Conservation (phyloP, 352 stramenopile species). For the Phytopythium montanum region DNA sequence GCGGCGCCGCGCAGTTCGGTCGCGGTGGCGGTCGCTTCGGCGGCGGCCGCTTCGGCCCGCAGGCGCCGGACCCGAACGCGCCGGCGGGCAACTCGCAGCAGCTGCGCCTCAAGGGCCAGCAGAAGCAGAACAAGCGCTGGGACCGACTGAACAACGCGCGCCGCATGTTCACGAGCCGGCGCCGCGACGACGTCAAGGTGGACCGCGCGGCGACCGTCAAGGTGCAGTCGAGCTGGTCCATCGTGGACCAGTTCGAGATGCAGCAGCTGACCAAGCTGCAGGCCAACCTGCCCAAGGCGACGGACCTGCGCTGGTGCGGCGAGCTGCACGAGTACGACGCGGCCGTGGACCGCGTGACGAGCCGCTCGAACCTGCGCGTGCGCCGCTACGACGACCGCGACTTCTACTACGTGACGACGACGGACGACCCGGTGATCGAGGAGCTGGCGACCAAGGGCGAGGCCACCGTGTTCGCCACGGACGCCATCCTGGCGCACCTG, state of each 20-base stretch:
- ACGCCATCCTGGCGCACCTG: constrained; percentile 96
- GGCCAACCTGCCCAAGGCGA: constrained; percentile 76
- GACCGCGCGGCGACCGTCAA: constrained; percentile 89
- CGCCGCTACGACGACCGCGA: constrained; percentile 87
- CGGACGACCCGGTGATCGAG: constrained; percentile 96
- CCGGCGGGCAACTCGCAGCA: constrained; percentile 45
- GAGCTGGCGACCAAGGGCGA: constrained; percentile 88
- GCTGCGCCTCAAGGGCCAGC: constrained; percentile 78
- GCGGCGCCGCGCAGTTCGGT: constrained; percentile 37
- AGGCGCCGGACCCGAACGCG: constrained; percentile 37
- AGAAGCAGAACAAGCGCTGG: constrained; percentile 88
- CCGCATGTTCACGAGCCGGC: constrained; percentile 56
- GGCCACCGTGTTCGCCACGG: constrained; percentile 95
- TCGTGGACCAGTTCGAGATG: constrained; percentile 97
- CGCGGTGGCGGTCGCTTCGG: constrained; percentile 24
- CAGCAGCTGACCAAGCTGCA: constrained; percentile 93
- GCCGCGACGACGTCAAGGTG: constrained; percentile 67
- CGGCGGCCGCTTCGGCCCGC: constrained; percentile 18
- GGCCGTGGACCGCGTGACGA: constrained; percentile 92
- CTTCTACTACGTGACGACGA: constrained; percentile 97
- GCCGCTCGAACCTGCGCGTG: constrained; percentile 75
- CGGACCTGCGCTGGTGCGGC: constrained; percentile 94
- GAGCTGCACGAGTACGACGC: constrained; percentile 95
- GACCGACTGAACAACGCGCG: constrained; percentile 74
- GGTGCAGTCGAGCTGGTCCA: constrained; percentile 90